Base-by-base conservation (phyloP, 352 stramenopile genomes). In the Phytophthora megakarya region DNA sequence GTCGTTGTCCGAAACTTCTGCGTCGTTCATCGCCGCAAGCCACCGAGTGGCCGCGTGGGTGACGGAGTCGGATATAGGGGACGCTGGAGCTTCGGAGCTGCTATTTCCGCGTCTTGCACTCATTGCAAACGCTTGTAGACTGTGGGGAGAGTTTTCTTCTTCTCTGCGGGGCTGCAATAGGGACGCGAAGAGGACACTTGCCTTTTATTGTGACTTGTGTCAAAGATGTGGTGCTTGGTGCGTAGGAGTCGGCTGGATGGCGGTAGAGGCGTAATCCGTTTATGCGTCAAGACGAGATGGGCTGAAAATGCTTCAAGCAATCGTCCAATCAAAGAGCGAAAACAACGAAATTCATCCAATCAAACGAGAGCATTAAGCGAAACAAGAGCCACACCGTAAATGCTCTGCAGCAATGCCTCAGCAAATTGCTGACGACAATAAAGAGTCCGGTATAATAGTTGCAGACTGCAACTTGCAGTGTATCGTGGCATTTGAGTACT, bases 31-130 rank as follows among this genome's bases (percentile, higher is more conserved):
- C 1, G 56, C 48, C 3, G 57, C 64, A 15, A 72, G 23, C 64
- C 64, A 72, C 26, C 50, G 64, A 45, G 45, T 72, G 21, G 64
- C 64, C 13, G 52, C 64, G 30, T 60, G 47, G 0, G 64, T 72
- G 21, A 57, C 43, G 10, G 57, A 66, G 26, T 44, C 55, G 6
- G 49, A 53, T 12, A 42, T 22, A 1, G 61, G 53, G 0, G 52
- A 55, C 46, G 38, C 13, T 11, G 54, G 44, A 3, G 26, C 25
- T 32, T 28, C 18, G n/a, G n/a, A 43, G 2, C 26, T 33, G n/a
- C 23, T 0, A 19, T 37, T 59, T 46, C 44, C 54, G 28, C 25
- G 62, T 7, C 10, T 28, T 16, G 12, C 7, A 11, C 15, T 49
- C 62, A 66, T 70, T 16, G 12, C 37, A 19, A 53, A 30, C 3